phyloP scores from a whole-genome alignment of 2,329 filamentous ascomycete species.

The Raffaelea albimanens region DNA sequence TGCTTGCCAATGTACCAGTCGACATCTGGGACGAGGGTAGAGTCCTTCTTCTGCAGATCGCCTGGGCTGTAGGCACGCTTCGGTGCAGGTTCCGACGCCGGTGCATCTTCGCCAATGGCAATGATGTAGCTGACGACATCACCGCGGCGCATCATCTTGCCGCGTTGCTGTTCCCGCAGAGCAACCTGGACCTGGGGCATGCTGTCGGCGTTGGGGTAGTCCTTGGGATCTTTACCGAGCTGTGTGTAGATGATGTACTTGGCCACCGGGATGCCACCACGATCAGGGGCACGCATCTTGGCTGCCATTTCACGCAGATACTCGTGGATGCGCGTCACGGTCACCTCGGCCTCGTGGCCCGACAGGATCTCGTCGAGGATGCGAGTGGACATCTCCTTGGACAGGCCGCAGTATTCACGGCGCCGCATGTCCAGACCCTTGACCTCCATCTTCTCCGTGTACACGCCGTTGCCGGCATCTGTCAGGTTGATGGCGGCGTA shows the following conservation, averaged over 20 bases:
- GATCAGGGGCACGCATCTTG: slow-evolving; percentile 71
- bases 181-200: slow-evolving; percentile 98
- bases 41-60: slow-evolving; percentile 71
- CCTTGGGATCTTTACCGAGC: slow-evolving; percentile 84
- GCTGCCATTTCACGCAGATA: slow-evolving; percentile 75
- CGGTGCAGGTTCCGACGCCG: slow-evolving; percentile 55
- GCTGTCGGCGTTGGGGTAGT: slow-evolving; percentile 86
- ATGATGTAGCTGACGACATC: slow-evolving; percentile 97
- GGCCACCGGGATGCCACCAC: slow-evolving; percentile 41
- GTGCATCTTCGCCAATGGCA: slow-evolving; percentile 45
- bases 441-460: slow-evolving; percentile 89
- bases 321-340: slow-evolving; percentile 85
- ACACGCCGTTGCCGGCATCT: slow-evolving; percentile 81
- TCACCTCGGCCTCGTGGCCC: slow-evolving; percentile 81
- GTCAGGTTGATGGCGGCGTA: slow-evolving; percentile 95
- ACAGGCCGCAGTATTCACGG: slow-evolving; percentile 90
- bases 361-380: slow-evolving; percentile 92
- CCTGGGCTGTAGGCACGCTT: slow-evolving; percentile 84
- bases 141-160: slow-evolving; percentile 81
- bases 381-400: slow-evolving; percentile 85
- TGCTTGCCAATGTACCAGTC: slow-evolving; percentile 98
- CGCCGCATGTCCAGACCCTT: slow-evolving; percentile 98
- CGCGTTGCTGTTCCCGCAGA: slow-evolving; percentile 74
- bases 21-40: slow-evolving; percentile 74
- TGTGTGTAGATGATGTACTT: slow-evolving; percentile 99